Base-by-base conservation (phyloP, 306 rosid genomes). In the Trifolium fragiferum region DNA sequence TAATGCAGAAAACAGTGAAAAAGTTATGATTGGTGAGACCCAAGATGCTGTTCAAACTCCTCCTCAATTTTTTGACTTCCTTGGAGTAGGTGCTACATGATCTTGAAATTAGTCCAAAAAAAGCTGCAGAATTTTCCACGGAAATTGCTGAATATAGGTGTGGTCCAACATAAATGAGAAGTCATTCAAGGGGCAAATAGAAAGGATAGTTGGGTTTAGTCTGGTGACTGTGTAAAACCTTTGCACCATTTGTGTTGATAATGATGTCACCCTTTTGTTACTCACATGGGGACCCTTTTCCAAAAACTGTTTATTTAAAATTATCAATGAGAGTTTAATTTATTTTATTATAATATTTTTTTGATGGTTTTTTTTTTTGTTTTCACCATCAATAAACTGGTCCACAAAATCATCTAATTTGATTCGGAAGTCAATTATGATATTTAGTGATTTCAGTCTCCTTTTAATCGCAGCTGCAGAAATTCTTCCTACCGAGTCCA, bases 1-100 rank as follows among this genome's bases (percentile, higher is more conserved):
- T 37, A 57, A 16, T 37, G 68, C 54, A 54, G 87, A 76, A 70
- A 82, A 59, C 21, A 72, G 82, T 72, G 83, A 68, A 10, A 49
- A 68, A 60, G 76, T 49, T 40, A 8, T 61, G 46, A 72, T 54
- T 50, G 58, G 77, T 41, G 63, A 69, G 66, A 81, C 62, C 51
- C 47, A 50, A 38, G 87, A 84, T 71, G 72, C 64, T 78, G 78
- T 38, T 73, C 40, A 85, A 73, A 90, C 94, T 54, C 86, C 58
- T 60, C 66, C 58, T 60, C 43, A 60, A 79, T 94, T 91, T 79
- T 83, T 94, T 80, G 98, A 94, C 80, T 94, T 94, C 81, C 98
- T 94, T 62, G 98, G 98, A 43, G 95, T 94, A 16, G 98, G 98
- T 83, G 90, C 93, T 84, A 88, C 84, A 70, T 93, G 91, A 81